phyloP scores from a whole-genome alignment of 306 rosid species.

The Vigna nakashimae region DNA sequence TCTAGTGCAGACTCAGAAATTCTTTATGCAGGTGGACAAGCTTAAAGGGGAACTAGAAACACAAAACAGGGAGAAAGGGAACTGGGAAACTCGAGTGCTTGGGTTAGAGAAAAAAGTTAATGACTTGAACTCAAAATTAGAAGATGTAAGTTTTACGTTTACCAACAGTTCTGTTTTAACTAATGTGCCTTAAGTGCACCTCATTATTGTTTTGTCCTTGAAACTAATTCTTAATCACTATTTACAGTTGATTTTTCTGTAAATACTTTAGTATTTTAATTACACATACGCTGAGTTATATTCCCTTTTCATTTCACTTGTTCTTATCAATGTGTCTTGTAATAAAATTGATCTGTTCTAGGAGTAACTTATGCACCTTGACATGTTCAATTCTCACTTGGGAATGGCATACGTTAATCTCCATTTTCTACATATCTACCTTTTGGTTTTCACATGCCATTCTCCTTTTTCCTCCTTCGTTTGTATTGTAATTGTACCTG shows the following conservation, averaged over 20 bases:
- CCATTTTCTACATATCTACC: background rate
- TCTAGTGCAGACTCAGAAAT: constrained; percentile 28
- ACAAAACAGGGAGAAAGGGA: constrained; percentile 64
- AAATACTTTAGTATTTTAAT: constrained; percentile 21
- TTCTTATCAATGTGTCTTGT: constrained; percentile 5
- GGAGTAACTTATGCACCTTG: background rate
- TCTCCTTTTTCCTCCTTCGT: constrained; percentile 2
- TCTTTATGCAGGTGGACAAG: constrained; percentile 65
- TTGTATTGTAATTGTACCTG: background rate
- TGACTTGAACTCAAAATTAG: constrained; percentile 67
- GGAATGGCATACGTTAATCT: background rate
- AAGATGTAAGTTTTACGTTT: constrained; percentile 60
- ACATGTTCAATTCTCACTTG: background rate
- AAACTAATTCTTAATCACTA: constrained; percentile 20
- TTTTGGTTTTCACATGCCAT: constrained; percentile 16
- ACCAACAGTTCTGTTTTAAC: constrained; percentile 3
- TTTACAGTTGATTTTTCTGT: constrained; percentile 11
- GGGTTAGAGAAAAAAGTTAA: constrained; percentile 63
- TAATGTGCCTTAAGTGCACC: constrained; percentile 11
- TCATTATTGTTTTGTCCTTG: constrained; percentile 18
- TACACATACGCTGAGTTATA: background rate
- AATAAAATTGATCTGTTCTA: constrained; percentile 11
- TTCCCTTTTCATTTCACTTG: background rate
- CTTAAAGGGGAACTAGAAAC: constrained; percentile 62
- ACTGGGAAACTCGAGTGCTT: constrained; percentile 67